Evolutionary conservation across 768 basidiomycete genomes (phyloP).

Genomic region (Boletus speciosus): DNA sequence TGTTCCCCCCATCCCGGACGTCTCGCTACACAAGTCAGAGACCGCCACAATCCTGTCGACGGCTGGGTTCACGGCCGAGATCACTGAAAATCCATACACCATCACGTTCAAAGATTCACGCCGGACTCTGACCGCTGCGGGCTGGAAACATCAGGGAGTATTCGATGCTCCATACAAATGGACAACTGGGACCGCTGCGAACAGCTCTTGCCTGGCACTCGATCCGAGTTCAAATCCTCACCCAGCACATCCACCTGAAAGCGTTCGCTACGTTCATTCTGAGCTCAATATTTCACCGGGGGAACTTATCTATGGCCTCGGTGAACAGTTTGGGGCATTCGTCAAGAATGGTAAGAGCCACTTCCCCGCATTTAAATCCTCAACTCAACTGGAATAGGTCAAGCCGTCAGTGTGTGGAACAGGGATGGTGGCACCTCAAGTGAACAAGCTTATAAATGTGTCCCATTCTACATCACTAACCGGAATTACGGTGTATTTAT

Average conservation of each 20-base stretch:
- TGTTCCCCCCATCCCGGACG: slow-evolving; percentile 45
- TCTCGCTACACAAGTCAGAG: slow-evolving; percentile 28
- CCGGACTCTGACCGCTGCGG: slow-evolving; percentile 33
- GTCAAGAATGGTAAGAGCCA: slow-evolving; percentile 65
- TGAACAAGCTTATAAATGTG: slow-evolving; percentile 64
- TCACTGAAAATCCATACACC: slow-evolving; percentile 58
- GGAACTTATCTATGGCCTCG: slow-evolving; percentile 70
- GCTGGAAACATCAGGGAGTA: slow-evolving; percentile 53
- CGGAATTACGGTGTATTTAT: slow-evolving; percentile 73
- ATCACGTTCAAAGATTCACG: slow-evolving; percentile 54
- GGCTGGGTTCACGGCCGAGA: slow-evolving; percentile 49
- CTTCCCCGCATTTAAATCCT: slow-evolving; percentile 19
- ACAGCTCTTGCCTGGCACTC: slow-evolving; percentile 53
- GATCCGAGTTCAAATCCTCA: slow-evolving; percentile 58
- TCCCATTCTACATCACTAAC: slow-evolving; percentile 69
- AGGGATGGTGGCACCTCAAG: slow-evolving; percentile 73
- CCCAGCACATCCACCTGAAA: slow-evolving; percentile 40
- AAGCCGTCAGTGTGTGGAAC: slow-evolving; percentile 64
- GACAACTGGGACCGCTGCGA: slow-evolving; percentile 48
- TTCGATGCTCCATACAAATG: slow-evolving; percentile 56
- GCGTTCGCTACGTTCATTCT: slow-evolving; percentile 47
- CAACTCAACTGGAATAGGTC: slow-evolving; percentile 36
- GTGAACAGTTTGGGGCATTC: slow-evolving; percentile 72
- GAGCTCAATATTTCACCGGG: slow-evolving; percentile 66
- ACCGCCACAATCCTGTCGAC: slow-evolving; percentile 36